Evolutionary conservation across 192 early-diverging fungal species (phyloP), one percentile per base, ranked within the genome.

Genomic region (Backusella macrospora): DNA sequence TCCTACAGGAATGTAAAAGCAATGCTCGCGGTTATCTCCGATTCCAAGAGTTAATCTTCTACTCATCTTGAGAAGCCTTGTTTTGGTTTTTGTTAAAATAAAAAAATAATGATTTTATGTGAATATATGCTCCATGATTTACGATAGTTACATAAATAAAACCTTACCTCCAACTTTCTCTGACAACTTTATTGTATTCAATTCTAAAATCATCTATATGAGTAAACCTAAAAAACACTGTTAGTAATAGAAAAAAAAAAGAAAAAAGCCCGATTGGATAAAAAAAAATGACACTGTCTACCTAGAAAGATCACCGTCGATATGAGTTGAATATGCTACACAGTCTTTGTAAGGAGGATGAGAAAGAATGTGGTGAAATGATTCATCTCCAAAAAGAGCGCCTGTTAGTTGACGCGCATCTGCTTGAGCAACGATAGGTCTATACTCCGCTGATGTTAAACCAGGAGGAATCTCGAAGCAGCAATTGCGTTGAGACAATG

Each of bases 321-420:
- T 92, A 74, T 94, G 90, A 6, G 92, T 87, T 64, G 92, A 94
- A 77, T 94, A 94, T 5, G 90, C 83, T 0, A 96, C 93, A 72
- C 94, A 96, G 76, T 96, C 94, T 80, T 98, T 98, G 81, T 98
- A 98, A 5, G 96, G 96, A 49, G 96, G 96, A 71, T 98, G 96
- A 12, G 93, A 95, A 37, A 98, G 85, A 6, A 98, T 84, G 71
- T 96, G 95, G 79, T 96, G 94, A 76, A 92, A 98, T 16, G 84
- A 85, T 38, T 92, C 92, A 23, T 81, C 80, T 69, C 85, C 90
- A 68, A 95, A 92, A 66, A 95, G 82, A 2, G 89, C 78, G 7
- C 86, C 87, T 7, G 71, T 65, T 45, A 97, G 80, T 34, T 86
- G 68, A 29, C 96, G 86, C 6, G 96, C 89, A 76, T 97, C 96